These are phyloP conservation scores for Kwoniella shivajii DNA, from an alignment of 1,284 basidiomycete genomes.

Conservation along the genomic window DNA sequence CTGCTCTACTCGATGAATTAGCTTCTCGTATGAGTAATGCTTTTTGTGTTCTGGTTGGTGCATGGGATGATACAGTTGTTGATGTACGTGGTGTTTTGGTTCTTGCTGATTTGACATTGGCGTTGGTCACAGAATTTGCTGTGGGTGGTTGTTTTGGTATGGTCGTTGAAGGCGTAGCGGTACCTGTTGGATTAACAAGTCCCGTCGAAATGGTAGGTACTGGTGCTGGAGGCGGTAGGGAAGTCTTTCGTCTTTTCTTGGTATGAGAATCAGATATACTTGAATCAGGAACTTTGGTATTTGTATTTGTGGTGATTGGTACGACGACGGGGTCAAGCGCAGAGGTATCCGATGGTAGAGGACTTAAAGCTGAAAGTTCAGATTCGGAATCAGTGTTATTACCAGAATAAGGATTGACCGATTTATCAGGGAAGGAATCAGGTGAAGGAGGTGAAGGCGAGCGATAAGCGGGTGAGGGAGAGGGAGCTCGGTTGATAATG, in stretches of 20 bases:
- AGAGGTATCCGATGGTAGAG: background rate
- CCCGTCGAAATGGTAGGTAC: background rate
- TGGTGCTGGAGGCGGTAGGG: background rate
- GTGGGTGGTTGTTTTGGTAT: too few species aligned
- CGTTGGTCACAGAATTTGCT: background rate
- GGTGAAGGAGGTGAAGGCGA: background rate
- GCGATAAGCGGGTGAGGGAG: background rate
- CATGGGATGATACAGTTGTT: background rate
- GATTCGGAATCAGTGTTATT: background rate
- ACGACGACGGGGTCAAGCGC: conserved; percentile 2
- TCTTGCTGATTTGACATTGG: background rate
- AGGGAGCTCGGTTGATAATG: background rate
- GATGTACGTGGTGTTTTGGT: conserved; percentile 8
- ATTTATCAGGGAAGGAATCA: background rate
- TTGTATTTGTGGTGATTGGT: background rate
- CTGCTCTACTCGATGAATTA: conserved; percentile 5
- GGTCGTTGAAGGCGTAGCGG: background rate
- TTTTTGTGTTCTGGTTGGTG: conserved; percentile 8
- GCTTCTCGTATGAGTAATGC: conserved; percentile 3
- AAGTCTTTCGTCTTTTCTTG: conserved; percentile 8
- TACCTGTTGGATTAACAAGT: too few species aligned
- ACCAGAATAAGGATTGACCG: too few species aligned
- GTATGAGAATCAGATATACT: conserved; percentile 2
- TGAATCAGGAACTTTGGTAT: background rate
- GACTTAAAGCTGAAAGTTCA: conserved; percentile 1